These are phyloP conservation scores for Venturia nashicola DNA, from an alignment of 2,329 filamentous ascomycete species.

Conservation along the genomic window DNA sequence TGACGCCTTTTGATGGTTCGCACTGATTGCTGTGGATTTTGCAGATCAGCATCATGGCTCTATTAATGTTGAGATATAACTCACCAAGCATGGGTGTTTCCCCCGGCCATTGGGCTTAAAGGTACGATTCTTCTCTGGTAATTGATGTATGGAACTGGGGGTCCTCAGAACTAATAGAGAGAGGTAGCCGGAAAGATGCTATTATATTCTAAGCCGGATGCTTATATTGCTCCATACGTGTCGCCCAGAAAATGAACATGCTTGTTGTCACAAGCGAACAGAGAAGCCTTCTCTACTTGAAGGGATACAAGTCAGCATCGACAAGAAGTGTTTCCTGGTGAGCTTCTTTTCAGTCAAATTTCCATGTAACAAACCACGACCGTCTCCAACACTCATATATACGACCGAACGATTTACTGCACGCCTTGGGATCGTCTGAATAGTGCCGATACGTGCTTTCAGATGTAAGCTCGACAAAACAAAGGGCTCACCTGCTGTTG, in stretches of 20 bases:
- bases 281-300: background rate
- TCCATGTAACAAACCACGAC: background rate
- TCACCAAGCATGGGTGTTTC: background rate
- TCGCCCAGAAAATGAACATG: background rate
- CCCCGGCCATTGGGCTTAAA: background rate
- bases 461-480: background rate
- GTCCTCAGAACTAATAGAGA: background rate
- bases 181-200: background rate
- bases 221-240: background rate
- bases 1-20: background rate
- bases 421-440: background rate
- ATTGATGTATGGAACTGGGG: background rate
- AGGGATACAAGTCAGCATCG: background rate
- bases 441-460: background rate
- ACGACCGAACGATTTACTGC: background rate
- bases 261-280: background rate
- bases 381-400: no score
- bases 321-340: background rate
- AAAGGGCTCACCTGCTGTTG: background rate
- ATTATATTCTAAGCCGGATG: background rate
- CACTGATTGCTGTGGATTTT: background rate
- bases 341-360: background rate
- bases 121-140: background rate
- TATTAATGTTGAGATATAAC: background rate
- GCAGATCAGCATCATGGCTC: background rate